phyloP scores from a whole-genome alignment of 192 early-diverging fungal genomes.

The Podochytrium sp. region DNA sequence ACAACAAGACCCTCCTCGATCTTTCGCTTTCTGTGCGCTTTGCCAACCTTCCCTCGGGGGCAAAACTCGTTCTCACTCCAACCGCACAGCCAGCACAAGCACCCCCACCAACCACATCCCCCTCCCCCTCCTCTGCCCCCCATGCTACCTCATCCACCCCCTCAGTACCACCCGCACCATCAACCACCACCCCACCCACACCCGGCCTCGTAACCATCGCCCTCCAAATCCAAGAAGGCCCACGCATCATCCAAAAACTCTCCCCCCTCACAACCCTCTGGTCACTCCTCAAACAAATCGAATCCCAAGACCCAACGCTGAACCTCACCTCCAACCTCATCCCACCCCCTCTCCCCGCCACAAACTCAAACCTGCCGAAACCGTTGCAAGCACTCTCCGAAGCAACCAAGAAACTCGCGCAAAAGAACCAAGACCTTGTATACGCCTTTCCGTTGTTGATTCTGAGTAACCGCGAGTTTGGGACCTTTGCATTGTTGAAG shows the following conservation, averaged over 20 bases:
- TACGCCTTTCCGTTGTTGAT: conserved; percentile 70
- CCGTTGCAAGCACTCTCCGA: conserved; percentile 10
- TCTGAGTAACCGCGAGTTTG: conserved; percentile 69
- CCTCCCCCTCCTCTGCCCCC: background rate
- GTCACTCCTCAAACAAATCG: conserved; percentile 67
- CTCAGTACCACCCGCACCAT: conserved; percentile 52
- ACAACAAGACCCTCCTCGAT: conserved; percentile 68
- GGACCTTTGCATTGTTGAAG: conserved; percentile 61
- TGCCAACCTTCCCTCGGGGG: conserved; percentile 79
- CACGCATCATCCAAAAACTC: conserved; percentile 69
- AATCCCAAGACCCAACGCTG: conserved; percentile 40
- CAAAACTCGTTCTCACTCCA: conserved; percentile 67
- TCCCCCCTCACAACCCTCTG: conserved; percentile 65
- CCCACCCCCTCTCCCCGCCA: background rate
- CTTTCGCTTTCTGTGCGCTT: conserved; percentile 76
- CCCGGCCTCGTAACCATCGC: conserved; percentile 58
- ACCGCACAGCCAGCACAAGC: conserved; percentile 40
- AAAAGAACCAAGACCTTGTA: background rate
- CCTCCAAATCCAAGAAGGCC: conserved; percentile 75
- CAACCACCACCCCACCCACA: background rate
- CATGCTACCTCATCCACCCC: background rate
- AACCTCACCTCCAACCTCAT: conserved; percentile 55
- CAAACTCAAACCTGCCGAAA: conserved; percentile 19
- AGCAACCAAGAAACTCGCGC: conserved; percentile 13
- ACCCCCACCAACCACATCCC: background rate